Base-by-base conservation (phyloP, 176 grass and related monocot genomes). In the Oryza meridionalis region DNA sequence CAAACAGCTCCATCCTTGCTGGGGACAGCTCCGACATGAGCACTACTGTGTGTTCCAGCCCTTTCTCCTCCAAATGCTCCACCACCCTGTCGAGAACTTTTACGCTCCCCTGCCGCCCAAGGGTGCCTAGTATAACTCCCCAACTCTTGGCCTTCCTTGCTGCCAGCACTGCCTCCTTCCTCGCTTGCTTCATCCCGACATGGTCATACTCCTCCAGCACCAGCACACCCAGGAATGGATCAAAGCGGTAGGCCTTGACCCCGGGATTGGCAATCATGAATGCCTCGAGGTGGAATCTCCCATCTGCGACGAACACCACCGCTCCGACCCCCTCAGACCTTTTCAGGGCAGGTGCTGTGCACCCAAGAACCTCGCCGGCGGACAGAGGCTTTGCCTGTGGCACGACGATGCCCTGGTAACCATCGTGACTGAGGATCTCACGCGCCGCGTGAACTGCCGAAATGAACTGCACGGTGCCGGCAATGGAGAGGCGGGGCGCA, bases 1-100 rank as follows among this genome's bases (percentile, higher is more conserved):
- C 91, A 29, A 98, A 98, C 12, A 98, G 80, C 33, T 93, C 89
- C 66, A 98, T 95, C 50, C 93, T 93, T 7, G 82, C 64, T 1
- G 93, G 96, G 6, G 93, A 95, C 66, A 98, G 83, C 82, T 98
- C 96, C 0, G 93, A 98, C 96, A 98, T 98, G 76, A 98, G 91
- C 61, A 98, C 96, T 4, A 95, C 84, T 6, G 74, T 90, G 72
- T 91, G 86, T 2, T 98, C 87, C 70, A 98, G 73, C 4, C 85
- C 93, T 87, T 94, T 95, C 83, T 98, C 93, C 82, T 95, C 96
- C 87, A 98, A 77, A 83, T 95, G 96, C 38, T 96, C 89, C 3
- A 94, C 78, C 43, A 98, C 88, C 17, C 93, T 91, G 79, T 95
- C 89, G 14, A 98, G 87, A 31, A 95, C 89, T 71, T 90, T 95